Conservation (phyloP, 2,329 filamentous ascomycete species). For the Colletotrichum karsti region DNA sequence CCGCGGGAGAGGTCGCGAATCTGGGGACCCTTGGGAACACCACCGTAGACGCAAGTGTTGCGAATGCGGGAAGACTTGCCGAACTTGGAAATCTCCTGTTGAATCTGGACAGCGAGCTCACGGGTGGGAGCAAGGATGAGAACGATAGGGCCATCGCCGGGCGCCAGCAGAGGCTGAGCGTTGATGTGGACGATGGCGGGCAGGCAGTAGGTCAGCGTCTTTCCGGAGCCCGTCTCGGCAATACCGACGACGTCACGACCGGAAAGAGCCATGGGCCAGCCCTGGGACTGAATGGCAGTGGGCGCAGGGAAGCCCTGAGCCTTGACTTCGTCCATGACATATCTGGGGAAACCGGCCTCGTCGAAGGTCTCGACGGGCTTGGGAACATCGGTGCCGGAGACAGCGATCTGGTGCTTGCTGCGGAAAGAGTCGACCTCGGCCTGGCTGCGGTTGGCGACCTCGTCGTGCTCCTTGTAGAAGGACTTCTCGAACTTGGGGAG, state of each 20-base stretch:
- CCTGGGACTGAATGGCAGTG: slow-evolving; percentile 96
- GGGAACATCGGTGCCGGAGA: slow-evolving; percentile 83
- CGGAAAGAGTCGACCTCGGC: slow-evolving; percentile 91
- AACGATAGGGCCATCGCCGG: slow-evolving; percentile 95
- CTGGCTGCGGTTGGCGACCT: slow-evolving; percentile 76
- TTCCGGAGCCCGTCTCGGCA: slow-evolving; percentile 98
- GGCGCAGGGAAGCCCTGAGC: slow-evolving; percentile 93
- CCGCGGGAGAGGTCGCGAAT: slow-evolving; percentile 94
- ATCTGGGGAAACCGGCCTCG: slow-evolving; percentile 94
- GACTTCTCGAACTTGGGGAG: slow-evolving; percentile 98
- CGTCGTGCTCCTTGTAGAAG: slow-evolving; percentile 96
- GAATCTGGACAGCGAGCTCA: slow-evolving; percentile 98
- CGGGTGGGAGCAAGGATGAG: slow-evolving; percentile 95
- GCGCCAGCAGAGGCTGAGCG: slow-evolving; percentile 93
- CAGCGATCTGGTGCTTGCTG: slow-evolving; percentile 82
- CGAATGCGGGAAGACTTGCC: slow-evolving; percentile 97
- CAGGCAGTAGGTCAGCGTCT: slow-evolving; percentile 98
- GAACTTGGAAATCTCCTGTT: slow-evolving; percentile 98
- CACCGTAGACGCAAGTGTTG: slow-evolving; percentile 98
- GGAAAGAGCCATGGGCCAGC: slow-evolving; percentile 98
- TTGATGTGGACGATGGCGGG: slow-evolving; percentile 99
- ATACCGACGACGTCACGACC: slow-evolving; percentile 99
- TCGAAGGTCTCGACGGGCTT: slow-evolving; percentile 97
- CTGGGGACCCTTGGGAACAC: slow-evolving; percentile 97
- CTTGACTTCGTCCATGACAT: slow-evolving; percentile 99